Evolutionary conservation across 345 rosid species (phyloP), one percentile per base, ranked within the genome.

Genomic region (Salix dunnii): DNA sequence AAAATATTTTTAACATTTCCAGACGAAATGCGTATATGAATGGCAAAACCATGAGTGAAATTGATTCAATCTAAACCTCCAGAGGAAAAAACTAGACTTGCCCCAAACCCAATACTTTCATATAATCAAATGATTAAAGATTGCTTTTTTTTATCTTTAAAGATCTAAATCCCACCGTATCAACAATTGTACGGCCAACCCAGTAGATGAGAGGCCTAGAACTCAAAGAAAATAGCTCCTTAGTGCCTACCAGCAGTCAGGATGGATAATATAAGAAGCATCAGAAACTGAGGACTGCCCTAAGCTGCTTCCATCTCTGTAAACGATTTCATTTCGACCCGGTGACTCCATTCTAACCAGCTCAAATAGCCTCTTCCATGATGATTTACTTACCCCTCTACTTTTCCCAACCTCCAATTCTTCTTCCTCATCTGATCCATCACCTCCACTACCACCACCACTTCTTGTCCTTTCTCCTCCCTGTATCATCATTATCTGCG

Each of bases 211-310:
- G 20, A 25, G 53, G 53, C 23, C 25, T 12, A 3, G 13, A 42
- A n/a, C 7, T 43, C 8, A 9, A 43, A 20, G 42, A 35, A 43
- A 16, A 48, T 4, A 42, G 38, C 17, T 14, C 1, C 23, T 35
- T n/a, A 25, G 40, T 16, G 2, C 0, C 71, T 74, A 87, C 88
- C 85, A 38, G 23, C 77, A 68, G 18, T 75, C 82, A n/a, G 86
- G 88, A 27, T 14, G 86, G 68, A 87, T 46, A 20, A 83, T 65
- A 2, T 9, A 79, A 17, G 68, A 79, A 17, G 68, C 31, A 3
- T 7, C 77, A 5, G 27, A 5, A 1, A 48, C 4, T 1, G 73
- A 53, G n/a, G 80, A 6, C 25, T 30, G 6, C 13, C 69, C 31
- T 46, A 31, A 35, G n/a, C 31, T 20, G 35, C 13, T 14, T 43